phyloP scores from a whole-genome alignment of 1,139 yeast genomes.

The Trichomonascaceae sp. region DNA sequence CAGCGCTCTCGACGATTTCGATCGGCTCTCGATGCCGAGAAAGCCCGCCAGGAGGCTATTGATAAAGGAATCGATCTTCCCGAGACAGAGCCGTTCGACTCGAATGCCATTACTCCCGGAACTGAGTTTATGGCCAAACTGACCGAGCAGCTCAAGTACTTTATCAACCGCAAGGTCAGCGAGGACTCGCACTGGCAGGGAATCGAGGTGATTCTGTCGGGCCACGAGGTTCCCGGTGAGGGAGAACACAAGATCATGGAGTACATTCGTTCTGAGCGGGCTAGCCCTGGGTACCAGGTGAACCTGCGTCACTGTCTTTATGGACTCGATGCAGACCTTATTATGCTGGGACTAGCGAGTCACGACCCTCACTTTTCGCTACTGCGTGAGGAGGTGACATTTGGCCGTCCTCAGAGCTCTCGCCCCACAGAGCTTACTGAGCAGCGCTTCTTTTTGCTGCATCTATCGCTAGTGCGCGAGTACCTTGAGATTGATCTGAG shows the following conservation, averaged over 20 bases:
- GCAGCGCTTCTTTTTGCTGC: constrained; percentile 73
- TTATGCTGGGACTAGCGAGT: constrained; percentile 86
- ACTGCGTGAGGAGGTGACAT: constrained; percentile 88
- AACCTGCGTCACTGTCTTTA: constrained; percentile 89
- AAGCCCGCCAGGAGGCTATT: constrained; percentile 51
- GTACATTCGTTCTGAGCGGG: constrained; percentile 73
- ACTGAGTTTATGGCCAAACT: constrained; percentile 92
- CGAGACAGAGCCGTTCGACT: constrained; percentile 49
- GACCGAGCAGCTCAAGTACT: constrained; percentile 71
- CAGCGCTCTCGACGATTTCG: constrained; percentile 92
- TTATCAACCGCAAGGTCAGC: constrained; percentile 78
- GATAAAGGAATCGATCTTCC: constrained; percentile 51
- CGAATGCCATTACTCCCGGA: constrained; percentile 98
- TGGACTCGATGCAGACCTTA: constrained; percentile 96
- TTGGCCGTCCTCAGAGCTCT: constrained; percentile 42
- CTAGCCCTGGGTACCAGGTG: constrained; percentile 75
- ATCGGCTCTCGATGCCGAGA: constrained; percentile 86
- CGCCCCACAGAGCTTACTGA: constrained; percentile 48
- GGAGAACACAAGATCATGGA: constrained; percentile 98
- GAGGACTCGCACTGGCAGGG: constrained; percentile 87
- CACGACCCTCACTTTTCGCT: constrained; percentile 95
- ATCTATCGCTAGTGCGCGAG: constrained; percentile 78
- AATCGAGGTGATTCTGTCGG: constrained; percentile 75
- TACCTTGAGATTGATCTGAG: constrained; percentile 77
- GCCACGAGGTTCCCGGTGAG: constrained; percentile 97